A percentile compares a stretch with the other conserved stretches of the same genome.
Evolutionary conservation across 345 rosid species (phyloP).

Genomic region (Acer negundo): DNA sequence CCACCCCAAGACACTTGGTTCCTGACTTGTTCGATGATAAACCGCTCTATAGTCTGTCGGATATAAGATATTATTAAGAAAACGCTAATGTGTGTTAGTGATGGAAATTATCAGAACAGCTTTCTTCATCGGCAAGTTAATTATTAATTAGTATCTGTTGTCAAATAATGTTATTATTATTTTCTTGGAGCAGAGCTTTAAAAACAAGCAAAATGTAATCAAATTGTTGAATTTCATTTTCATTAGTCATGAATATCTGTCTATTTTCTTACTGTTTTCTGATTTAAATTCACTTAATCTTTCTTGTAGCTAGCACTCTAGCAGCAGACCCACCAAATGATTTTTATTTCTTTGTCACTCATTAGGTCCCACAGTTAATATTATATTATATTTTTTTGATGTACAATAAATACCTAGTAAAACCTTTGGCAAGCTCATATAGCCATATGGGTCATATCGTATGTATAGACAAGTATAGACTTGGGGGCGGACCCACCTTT

Average conservation of each 20-base stretch:
- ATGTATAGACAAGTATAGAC: background rate
- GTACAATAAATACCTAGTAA: background rate
- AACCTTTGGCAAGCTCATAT: background rate
- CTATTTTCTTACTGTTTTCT: background rate
- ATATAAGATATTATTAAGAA: background rate
- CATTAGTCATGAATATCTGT: too few species aligned
- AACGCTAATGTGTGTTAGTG: background rate
- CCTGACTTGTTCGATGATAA: conserved; percentile 5
- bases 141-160: background rate
- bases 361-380: background rate
- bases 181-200: background rate
- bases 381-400: background rate
- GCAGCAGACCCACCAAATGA: background rate
- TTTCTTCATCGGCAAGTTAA: background rate
- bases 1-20: conserved; percentile 5
- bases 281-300: background rate
- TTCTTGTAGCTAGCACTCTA: background rate
- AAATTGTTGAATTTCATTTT: background rate
- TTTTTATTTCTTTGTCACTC: too few species aligned
- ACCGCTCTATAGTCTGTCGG: background rate
- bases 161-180: background rate
- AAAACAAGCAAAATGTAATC: background rate
- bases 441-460: background rate
- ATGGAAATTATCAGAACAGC: background rate
- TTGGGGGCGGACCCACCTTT: too few species aligned